These are phyloP conservation scores for Calonectria henricotiae DNA, from an alignment of 2,329 filamentous ascomycete species.

Conservation along the genomic window DNA sequence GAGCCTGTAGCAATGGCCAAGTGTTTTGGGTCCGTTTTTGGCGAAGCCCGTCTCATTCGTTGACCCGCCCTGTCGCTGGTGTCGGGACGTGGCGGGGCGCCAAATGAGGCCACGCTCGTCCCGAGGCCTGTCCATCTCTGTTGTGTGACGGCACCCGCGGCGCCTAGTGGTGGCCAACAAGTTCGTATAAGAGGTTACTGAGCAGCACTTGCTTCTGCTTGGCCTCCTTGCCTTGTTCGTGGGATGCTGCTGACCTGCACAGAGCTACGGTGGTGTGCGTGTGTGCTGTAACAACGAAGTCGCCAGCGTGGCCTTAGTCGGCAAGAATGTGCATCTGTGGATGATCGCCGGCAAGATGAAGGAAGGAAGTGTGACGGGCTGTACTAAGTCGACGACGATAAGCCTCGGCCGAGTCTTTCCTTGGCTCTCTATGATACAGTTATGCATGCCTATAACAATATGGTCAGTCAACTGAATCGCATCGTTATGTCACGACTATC, in stretches of 20 bases:
- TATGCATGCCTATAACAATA: no score
- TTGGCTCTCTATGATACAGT: slow-evolving; percentile 5
- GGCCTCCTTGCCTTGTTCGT: slow-evolving; percentile 29
- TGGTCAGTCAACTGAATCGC: no score
- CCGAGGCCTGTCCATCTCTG: slow-evolving; percentile 31
- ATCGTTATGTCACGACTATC: no score
- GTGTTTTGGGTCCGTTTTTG: slow-evolving; percentile 37
- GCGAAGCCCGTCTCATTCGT: slow-evolving; percentile 18
- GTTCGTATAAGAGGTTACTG: slow-evolving; percentile 40
- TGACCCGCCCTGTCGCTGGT: slow-evolving; percentile 29
- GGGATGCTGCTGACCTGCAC: slow-evolving; percentile 43
- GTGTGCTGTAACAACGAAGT: slow-evolving; percentile 21
- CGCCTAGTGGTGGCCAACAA: slow-evolving; percentile 18
- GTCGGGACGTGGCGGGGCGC: slow-evolving; percentile 45
- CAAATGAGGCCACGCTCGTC: slow-evolving; percentile 43
- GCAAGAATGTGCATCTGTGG: slow-evolving; percentile 23
- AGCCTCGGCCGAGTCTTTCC: slow-evolving; percentile 15
- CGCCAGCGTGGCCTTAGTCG: slow-evolving; percentile 39
- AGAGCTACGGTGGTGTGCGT: slow-evolving; percentile 29
- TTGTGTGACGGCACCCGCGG: slow-evolving; percentile 30
- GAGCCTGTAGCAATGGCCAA: slow-evolving; percentile 31
- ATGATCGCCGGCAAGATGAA: slow-evolving; percentile 31
- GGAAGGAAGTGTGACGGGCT: slow-evolving; percentile 24
- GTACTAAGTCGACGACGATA: slow-evolving; percentile 13
- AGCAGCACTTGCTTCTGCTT: slow-evolving; percentile 29